Conservation (phyloP, 495 filamentous ascomycete species). For the Aspergillus steynii region DNA sequence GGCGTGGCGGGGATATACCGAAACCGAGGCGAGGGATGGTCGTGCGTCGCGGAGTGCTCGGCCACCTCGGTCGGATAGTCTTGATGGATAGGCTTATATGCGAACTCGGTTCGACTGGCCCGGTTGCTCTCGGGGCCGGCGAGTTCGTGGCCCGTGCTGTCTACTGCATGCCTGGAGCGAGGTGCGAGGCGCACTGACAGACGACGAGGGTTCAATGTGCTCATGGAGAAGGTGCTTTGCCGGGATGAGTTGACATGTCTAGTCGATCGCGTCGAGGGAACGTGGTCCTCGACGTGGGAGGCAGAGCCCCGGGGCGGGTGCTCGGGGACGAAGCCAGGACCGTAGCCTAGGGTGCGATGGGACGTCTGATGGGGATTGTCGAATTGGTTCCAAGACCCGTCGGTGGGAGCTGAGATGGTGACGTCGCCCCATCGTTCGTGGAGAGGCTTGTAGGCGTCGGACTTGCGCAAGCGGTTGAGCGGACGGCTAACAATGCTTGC, state of each 20-base stretch:
- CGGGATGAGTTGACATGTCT: constrained; percentile 14
- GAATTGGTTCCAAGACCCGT: constrained; percentile 45
- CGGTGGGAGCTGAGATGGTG: constrained; percentile 37
- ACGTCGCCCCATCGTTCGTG: constrained; percentile 45
- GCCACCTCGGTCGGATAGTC: constrained; percentile 37
- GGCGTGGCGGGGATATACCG: constrained; percentile 38
- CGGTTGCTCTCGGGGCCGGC: neutral
- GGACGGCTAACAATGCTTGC: constrained; percentile 31
- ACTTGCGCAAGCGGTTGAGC: constrained; percentile 36
- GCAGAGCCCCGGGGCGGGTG: neutral
- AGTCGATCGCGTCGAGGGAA: constrained; percentile 16
- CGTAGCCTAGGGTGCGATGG: constrained; percentile 23
- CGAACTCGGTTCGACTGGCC: constrained; percentile 29
- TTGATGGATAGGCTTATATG: constrained; percentile 37
- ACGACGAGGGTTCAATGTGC: constrained; percentile 28
- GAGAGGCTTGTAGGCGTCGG: constrained; percentile 29
- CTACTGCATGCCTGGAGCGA: constrained; percentile 19
- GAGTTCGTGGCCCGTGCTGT: neutral
- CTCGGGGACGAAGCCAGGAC: constrained; percentile 32
- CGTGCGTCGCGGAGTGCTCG: constrained; percentile 19
- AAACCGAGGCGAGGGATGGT: constrained; percentile 24
- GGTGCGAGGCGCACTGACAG: constrained; percentile 36
- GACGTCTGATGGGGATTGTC: constrained; percentile 32
- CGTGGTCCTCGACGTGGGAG: constrained; percentile 14
- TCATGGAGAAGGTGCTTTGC: constrained; percentile 28